A percentile compares a stretch with the other conserved stretches of the same genome.
Evolutionary conservation across 1,139 yeast genomes (phyloP).

Genomic region (Pichia sp.): DNA sequence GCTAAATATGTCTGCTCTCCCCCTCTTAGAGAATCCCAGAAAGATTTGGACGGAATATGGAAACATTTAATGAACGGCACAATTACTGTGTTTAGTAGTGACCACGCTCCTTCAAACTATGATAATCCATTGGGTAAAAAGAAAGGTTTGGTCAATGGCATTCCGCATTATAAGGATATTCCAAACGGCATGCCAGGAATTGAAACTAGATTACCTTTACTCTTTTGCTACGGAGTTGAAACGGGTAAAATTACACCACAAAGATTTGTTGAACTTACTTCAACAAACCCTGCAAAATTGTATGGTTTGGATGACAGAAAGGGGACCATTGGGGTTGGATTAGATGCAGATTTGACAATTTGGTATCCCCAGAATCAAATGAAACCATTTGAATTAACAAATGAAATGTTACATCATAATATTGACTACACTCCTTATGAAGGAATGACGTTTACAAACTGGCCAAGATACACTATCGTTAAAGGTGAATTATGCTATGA

Average conservation of each 20-base stretch:
- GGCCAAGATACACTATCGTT: constrained; percentile 31
- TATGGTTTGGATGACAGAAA: constrained; percentile 64
- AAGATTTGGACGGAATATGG: constrained; percentile 37
- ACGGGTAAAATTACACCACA: constrained; percentile 33
- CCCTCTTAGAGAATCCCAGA: constrained; percentile 32
- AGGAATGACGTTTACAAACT: constrained; percentile 33
- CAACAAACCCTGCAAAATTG: constrained; percentile 44
- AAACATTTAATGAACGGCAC: constrained; percentile 37
- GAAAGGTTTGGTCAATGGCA: constrained; percentile 28
- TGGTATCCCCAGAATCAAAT: constrained; percentile 54
- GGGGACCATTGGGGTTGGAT: constrained; percentile 63
- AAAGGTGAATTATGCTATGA: not conserved
- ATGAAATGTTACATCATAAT: constrained; percentile 33
- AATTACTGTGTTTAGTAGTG: constrained; percentile 37
- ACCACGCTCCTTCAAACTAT: constrained; percentile 39
- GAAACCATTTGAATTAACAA: constrained; percentile 25
- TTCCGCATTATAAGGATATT: constrained; percentile 27
- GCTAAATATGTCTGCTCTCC: constrained; percentile 44
- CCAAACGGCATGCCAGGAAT: constrained; percentile 41
- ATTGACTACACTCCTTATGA: constrained; percentile 41
- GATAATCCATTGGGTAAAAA: constrained; percentile 33
- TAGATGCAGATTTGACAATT: constrained; percentile 76
- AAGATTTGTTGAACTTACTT: constrained; percentile 27
- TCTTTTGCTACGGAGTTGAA: constrained; percentile 35
- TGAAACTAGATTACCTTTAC: constrained; percentile 36